A percentile compares a stretch with the other conserved stretches of the same genome.
phyloP scores from a whole-genome alignment of 345 rosid genomes.

The Microcos paniculata region DNA sequence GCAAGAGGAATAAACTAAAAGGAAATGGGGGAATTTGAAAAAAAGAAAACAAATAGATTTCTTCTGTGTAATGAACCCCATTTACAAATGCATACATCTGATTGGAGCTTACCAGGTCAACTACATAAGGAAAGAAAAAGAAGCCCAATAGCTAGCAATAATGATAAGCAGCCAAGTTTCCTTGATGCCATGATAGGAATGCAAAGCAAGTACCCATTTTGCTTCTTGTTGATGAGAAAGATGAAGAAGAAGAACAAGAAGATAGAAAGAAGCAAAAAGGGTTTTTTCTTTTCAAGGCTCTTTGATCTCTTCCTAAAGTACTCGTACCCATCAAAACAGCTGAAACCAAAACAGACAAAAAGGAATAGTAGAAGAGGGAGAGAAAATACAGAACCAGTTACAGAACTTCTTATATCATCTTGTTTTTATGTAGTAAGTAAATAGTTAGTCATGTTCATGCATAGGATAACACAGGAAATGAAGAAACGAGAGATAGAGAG shows the following conservation, averaged over 20 bases:
- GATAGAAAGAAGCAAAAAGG: neutral
- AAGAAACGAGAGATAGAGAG: neutral
- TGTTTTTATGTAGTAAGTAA: neutral
- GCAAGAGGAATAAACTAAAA: neutral
- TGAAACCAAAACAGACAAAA: neutral
- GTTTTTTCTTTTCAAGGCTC: neutral
- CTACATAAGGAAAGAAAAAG: slow-evolving; percentile 2
- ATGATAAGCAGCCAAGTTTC: neutral
- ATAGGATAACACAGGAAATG: neutral
- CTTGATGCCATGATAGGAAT: neutral
- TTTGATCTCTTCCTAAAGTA: neutral
- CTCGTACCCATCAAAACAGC: neutral
- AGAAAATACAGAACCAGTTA: neutral
- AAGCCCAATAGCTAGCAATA: neutral
- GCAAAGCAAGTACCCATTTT: neutral
- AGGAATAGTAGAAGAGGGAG: neutral
- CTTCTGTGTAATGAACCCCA: neutral
- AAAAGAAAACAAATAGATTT: neutral
- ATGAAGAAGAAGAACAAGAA: neutral
- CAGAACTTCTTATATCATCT: neutral
- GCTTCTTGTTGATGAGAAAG: neutral
- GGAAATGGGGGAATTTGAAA: neutral
- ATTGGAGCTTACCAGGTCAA: slow-evolving; percentile 17
- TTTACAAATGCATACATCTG: neutral
- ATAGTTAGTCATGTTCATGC: neutral